A percentile compares a stretch with the other conserved stretches of the same genome.
phyloP scores from a whole-genome alignment of 768 basidiomycete genomes.

The Steccherinum ochraceum region DNA sequence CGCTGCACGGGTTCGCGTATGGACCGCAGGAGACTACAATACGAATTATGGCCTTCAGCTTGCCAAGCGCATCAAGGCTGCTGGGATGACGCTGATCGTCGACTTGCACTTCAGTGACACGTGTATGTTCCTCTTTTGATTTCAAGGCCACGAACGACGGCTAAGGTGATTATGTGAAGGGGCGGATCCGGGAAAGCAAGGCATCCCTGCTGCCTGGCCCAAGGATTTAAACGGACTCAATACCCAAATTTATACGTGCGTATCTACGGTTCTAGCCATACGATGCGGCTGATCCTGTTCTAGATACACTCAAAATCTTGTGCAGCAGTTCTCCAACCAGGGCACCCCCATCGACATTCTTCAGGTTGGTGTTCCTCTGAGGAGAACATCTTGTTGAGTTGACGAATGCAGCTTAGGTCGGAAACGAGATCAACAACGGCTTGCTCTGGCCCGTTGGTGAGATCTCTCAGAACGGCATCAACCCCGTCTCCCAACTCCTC shows the following conservation, averaged over 20 bases:
- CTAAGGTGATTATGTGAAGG: slow-evolving; percentile 32
- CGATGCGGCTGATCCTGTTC: neutral
- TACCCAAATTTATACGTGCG: slow-evolving; percentile 49
- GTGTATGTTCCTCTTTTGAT: no score
- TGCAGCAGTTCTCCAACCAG: slow-evolving; percentile 44
- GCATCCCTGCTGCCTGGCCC: slow-evolving; percentile 53
- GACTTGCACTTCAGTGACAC: slow-evolving; percentile 63
- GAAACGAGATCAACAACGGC: slow-evolving; percentile 63
- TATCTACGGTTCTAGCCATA: neutral
- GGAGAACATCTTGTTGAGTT: neutral
- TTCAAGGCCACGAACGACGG: neutral
- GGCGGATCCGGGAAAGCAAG: slow-evolving; percentile 61
- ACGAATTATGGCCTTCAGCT: slow-evolving; percentile 45
- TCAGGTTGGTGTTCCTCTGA: slow-evolving; percentile 27
- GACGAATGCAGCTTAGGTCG: slow-evolving; percentile 30
- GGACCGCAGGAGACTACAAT: slow-evolving; percentile 58
- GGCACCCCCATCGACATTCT: slow-evolving; percentile 50
- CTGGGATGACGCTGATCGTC: slow-evolving; percentile 48
- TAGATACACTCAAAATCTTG: slow-evolving; percentile 48
- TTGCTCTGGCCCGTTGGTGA: slow-evolving; percentile 55
- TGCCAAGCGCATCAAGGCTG: slow-evolving; percentile 49
- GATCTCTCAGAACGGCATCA: slow-evolving; percentile 46
- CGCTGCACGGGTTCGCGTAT: slow-evolving; percentile 52
- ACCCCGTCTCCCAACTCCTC: slow-evolving; percentile 49
- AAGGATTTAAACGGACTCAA: slow-evolving; percentile 43